Base-by-base conservation (phyloP, 345 rosid genomes). In the Cochlearia excelsa region DNA sequence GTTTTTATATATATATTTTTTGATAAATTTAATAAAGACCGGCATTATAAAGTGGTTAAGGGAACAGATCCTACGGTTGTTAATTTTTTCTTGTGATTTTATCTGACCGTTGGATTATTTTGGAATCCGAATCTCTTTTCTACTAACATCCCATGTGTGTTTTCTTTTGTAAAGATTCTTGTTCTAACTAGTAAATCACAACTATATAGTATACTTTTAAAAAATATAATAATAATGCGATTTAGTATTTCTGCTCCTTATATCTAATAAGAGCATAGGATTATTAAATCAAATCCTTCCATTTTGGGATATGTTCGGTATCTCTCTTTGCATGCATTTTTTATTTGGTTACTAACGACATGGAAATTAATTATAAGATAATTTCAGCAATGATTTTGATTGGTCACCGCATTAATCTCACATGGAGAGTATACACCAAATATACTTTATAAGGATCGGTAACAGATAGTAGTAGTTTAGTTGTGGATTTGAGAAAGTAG, bases 1-100 rank as follows among this genome's bases (percentile, higher is more conserved):
- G 65, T 63, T 70, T 10, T 53, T 16, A 4, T 37, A 37, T 38
- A 28, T 37, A 0, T 27, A 16, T 37, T 54, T 37, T 54, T 35
- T 5, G 7, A 7, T 9, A 9, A 69, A 44, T n/a, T 43, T 70
- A 55, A 50, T 70, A 63, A 57, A 70, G 57, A 71, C 71, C 65
- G 70, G 71, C 71, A 65, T 42, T 59, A 65, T 65, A 59, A 71
- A 59, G 70, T 71, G 66, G 75, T 65, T 71, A 59, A 54, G 75
- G 71, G 71, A 71, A 65, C 70, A 71, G 57, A 60, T 71, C 75
- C 71, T 31, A 71, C 75, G 71, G 66, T 52, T 71, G 26, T 53
- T 5, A 46, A 51, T 10, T 59, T 16, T 58, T 59, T 65, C 38
- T 64, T 52, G 3, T 71, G 57, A 54, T 57, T 34, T 71, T 59